A percentile compares a stretch with the other conserved stretches of the same genome.
Conservation (phyloP, 2,329 filamentous ascomycete genomes). For the Celoporthe dispersa region DNA sequence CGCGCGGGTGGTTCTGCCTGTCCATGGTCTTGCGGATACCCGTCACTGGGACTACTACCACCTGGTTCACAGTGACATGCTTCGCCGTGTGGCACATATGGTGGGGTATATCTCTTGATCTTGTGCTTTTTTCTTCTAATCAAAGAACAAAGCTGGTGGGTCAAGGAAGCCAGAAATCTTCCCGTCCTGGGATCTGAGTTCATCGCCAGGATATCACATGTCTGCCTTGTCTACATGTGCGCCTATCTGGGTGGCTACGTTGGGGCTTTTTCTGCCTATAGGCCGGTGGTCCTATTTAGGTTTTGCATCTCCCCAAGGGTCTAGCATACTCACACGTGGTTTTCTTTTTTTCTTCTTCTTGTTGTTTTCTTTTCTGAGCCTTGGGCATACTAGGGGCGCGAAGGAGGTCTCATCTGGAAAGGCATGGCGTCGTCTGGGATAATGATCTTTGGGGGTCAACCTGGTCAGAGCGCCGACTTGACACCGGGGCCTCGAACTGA, state of each 20-base stretch:
- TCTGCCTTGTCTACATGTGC: not conserved
- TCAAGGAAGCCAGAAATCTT: not conserved
- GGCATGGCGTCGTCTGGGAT: not conserved
- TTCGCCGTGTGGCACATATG: not conserved
- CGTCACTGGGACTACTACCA: not conserved
- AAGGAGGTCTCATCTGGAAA: not conserved
- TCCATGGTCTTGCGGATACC: conserved; percentile 8
- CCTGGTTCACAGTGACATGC: not conserved
- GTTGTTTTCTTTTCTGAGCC: not conserved
- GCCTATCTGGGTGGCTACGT: not conserved
- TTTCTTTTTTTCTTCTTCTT: no score
- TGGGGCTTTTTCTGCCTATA: not conserved
- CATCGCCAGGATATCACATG: not conserved
- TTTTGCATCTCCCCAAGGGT: not conserved
- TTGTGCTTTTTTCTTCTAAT: no score
- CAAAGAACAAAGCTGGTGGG: not conserved
- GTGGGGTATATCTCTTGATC: not conserved
- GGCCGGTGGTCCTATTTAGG: not conserved
- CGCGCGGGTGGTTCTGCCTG: not conserved
- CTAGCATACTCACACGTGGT: not conserved
- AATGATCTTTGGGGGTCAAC: not conserved
- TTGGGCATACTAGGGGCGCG: not conserved
- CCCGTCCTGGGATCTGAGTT: not conserved
- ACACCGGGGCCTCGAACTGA: not conserved
- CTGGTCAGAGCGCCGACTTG: not conserved